Conservation (phyloP, 1,139 yeast species). For the Suhomyces maxii region DNA sequence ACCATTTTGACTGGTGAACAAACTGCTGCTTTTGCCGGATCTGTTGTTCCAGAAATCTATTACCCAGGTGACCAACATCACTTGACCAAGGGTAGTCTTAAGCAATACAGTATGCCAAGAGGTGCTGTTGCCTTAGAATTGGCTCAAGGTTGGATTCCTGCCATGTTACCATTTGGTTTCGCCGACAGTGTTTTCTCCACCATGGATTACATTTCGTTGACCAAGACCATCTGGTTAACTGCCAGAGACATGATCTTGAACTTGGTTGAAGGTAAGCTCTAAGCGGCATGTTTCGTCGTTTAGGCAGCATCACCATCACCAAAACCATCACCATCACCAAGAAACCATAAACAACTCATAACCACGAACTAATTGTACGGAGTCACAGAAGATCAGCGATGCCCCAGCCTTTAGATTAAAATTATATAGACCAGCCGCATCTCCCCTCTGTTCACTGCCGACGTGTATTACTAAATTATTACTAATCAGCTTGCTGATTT, state of each 20-base stretch:
- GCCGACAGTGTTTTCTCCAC: conserved; percentile 79
- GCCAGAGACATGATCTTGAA: conserved; percentile 75
- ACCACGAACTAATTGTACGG: too few species aligned
- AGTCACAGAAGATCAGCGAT: too few species aligned
- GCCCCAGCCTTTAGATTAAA: too few species aligned
- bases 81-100: conserved; percentile 66
- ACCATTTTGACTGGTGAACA: conserved; percentile 83
- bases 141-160: conserved; percentile 99
- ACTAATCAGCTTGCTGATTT: too few species aligned
- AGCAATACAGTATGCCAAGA: conserved; percentile 83
- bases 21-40: conserved; percentile 65
- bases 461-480: too few species aligned
- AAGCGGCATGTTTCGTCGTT: too few species aligned
- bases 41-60: conserved; percentile 64
- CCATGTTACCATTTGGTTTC: conserved; percentile 96
- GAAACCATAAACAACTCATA: too few species aligned
- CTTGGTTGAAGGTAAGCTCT: conserved; percentile 68
- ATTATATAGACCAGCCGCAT: too few species aligned
- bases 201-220: conserved; percentile 68
- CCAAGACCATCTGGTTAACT: conserved; percentile 69
- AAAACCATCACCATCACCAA: too few species aligned
- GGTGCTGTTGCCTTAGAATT: conserved; percentile 87
- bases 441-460: too few species aligned
- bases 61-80: conserved; percentile 84
- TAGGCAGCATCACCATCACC: too few species aligned